Base-by-base conservation (phyloP, 2,329 filamentous ascomycete genomes). In the Neophaeococcomyces aloes region DNA sequence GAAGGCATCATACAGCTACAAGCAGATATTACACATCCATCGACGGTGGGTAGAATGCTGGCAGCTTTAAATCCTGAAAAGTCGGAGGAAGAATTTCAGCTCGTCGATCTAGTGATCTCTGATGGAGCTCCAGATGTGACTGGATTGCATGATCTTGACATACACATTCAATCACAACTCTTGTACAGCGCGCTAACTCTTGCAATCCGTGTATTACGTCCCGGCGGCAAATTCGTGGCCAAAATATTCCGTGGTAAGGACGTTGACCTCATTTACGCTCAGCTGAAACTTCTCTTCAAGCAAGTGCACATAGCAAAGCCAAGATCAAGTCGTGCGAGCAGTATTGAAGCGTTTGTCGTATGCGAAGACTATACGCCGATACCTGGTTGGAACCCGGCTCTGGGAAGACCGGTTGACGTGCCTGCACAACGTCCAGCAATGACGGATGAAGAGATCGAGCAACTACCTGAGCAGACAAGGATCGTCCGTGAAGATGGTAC, bases 111-210 rank as follows among this genome's bases (percentile, higher is more conserved):
- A 1, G 89, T 98, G 18, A 77, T 98, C 50, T 94, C 86, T 46
- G 91, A 98, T 57, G 91, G 91, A 42, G 91, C 91, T 0, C 91
- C 91, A 1, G 91, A 98, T 57, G 91, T 98, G 10, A 98, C 91
- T 0, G 91, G 91, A 15, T 74, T 98, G 1, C 91, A 98, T 62
- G 91, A 98, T 61, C 77, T 98, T 29, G 91, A 98, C 64, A 96
- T 96, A 54, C 98, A 98, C 65, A 85, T 98, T 14, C 91, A 98
- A 65, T 88, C 85, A 7, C 91, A 96, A 65, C 75, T 98, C 7
- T 80, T 98, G 38, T 95, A 93, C 63, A 86, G 89, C 0, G 91
- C 91, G 0, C 75, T 98, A 15, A 94, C 95, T 61, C 77, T 98
- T 2, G 87, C 91, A 0, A 77, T 95, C 10, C 94, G 89, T 59